These are phyloP conservation scores for Termitomyces sp. DNA, from an alignment of 768 basidiomycete genomes.

Conservation along the genomic window DNA sequence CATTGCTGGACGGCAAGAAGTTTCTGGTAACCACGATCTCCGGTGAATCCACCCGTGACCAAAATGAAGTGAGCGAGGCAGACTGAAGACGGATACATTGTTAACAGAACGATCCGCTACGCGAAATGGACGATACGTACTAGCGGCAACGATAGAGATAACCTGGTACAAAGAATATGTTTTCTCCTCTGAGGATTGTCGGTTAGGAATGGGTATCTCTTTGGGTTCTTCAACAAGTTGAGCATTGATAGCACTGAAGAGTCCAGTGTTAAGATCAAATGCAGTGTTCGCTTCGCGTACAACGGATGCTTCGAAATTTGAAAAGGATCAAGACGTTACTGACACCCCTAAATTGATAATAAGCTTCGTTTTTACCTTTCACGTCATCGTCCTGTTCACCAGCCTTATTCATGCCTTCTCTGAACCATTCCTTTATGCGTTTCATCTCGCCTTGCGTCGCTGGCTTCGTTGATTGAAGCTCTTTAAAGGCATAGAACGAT, in stretches of 20 bases:
- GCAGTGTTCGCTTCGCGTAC: slow-evolving; percentile 43
- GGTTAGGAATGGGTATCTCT: slow-evolving; percentile 8
- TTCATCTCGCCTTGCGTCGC: slow-evolving; percentile 57
- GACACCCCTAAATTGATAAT: neutral
- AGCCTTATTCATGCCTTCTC: slow-evolving; percentile 46
- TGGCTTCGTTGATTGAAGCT: slow-evolving; percentile 38
- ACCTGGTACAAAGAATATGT: slow-evolving; percentile 29
- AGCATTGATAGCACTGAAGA: slow-evolving; percentile 34
- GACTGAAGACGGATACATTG: slow-evolving; percentile 20
- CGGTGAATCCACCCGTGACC: slow-evolving; percentile 41
- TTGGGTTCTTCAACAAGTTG: slow-evolving; percentile 12
- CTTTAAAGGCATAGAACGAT: slow-evolving; percentile 65
- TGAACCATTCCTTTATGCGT: slow-evolving; percentile 71
- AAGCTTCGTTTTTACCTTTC: slow-evolving; percentile 30
- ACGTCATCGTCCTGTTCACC: slow-evolving; percentile 32
- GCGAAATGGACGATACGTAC: slow-evolving; percentile 15
- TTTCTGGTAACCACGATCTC: slow-evolving; percentile 39
- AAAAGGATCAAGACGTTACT: neutral
- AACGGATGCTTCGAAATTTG: slow-evolving; percentile 34
- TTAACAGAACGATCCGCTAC: neutral
- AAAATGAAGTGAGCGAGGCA: slow-evolving; percentile 45
- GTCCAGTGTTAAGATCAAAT: slow-evolving; percentile 41
- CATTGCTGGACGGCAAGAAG: slow-evolving; percentile 35
- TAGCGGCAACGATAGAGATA: slow-evolving; percentile 27
- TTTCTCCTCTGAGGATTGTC: slow-evolving; percentile 14